These are phyloP conservation scores for Heterobasidion occidentale DNA, from an alignment of 1,284 basidiomycete genomes.

Conservation along the genomic window DNA sequence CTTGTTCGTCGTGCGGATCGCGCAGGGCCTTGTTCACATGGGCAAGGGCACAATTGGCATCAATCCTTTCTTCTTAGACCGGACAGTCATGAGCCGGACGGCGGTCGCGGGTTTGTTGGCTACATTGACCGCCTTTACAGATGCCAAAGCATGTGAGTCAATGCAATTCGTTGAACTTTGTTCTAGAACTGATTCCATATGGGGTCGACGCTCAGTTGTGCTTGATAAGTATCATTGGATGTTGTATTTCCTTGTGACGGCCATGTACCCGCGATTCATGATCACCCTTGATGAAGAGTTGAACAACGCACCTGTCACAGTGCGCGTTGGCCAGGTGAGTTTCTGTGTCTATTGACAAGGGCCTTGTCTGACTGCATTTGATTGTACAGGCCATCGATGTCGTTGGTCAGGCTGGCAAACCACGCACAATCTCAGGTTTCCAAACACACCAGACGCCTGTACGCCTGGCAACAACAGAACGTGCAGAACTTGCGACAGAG, in stretches of 20 bases:
- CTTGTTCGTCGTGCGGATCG: slow-evolving; percentile 93
- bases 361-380: neutral
- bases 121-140: slow-evolving; percentile 87
- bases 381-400: slow-evolving; percentile 73
- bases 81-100: slow-evolving; percentile 83
- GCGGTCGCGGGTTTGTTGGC: slow-evolving; percentile 91
- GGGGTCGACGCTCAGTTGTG: slow-evolving; percentile 48
- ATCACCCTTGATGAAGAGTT: slow-evolving; percentile 95
- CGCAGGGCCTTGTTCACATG: slow-evolving; percentile 97
- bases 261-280: slow-evolving; percentile 98
- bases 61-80: slow-evolving; percentile 95
- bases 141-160: slow-evolving; percentile 83
- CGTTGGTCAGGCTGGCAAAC: slow-evolving; percentile 88
- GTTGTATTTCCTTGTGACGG: slow-evolving; percentile 90
- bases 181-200: neutral
- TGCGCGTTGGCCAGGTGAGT: slow-evolving; percentile 86
- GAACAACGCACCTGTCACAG: slow-evolving; percentile 79
- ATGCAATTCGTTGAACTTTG: neutral
- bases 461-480: slow-evolving; percentile 86
- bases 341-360: neutral
- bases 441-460: slow-evolving; percentile 97
- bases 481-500: slow-evolving; percentile 94
- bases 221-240: slow-evolving; percentile 98
- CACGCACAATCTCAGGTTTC: slow-evolving; percentile 89
- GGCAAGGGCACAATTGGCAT: slow-evolving; percentile 99